A percentile compares a stretch with the other conserved stretches of the same genome.
phyloP scores from a whole-genome alignment of 345 rosid species.

The Bruguiera parviflora region DNA sequence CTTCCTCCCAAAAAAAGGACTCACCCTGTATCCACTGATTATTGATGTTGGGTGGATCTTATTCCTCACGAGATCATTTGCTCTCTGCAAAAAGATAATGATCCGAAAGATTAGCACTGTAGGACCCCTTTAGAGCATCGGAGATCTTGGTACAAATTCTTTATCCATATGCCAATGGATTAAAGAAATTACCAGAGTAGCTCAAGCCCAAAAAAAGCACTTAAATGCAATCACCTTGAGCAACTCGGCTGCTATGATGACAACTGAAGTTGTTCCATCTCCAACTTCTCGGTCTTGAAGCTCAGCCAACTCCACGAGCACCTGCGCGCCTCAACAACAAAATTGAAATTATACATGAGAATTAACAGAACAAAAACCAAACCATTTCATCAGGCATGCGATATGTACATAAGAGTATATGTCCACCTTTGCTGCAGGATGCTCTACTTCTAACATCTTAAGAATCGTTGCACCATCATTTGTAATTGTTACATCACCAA shows the following conservation, averaged over 20 bases:
- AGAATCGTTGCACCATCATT: slow-evolving; percentile 95
- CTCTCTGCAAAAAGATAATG: slow-evolving; percentile 53
- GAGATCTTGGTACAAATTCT: not conserved
- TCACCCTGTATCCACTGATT: slow-evolving; percentile 86
- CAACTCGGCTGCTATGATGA: slow-evolving; percentile 88
- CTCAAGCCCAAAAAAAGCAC: not conserved
- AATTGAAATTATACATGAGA: not conserved
- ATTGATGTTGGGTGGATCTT: slow-evolving; percentile 97
- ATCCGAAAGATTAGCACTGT: slow-evolving; percentile 8
- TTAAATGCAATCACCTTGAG: slow-evolving; percentile 47
- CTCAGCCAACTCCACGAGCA: slow-evolving; percentile 96
- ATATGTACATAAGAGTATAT: not conserved
- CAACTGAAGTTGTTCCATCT: slow-evolving; percentile 96
- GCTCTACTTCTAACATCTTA: slow-evolving; percentile 94
- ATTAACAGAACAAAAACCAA: not conserved
- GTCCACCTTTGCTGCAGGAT: slow-evolving; percentile 92
- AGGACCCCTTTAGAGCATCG: not conserved
- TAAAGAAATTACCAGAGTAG: not conserved
- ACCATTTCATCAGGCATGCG: not conserved
- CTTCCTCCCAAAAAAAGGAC: slow-evolving; percentile 15
- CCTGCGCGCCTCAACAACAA: slow-evolving; percentile 41
- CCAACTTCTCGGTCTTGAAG: slow-evolving; percentile 98
- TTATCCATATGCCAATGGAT: not conserved
- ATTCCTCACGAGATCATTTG: slow-evolving; percentile 92
- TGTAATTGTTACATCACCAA: slow-evolving; percentile 91